Evolutionary conservation across 345 rosid genomes (phyloP).

Genomic region (Murraya koenigii): DNA sequence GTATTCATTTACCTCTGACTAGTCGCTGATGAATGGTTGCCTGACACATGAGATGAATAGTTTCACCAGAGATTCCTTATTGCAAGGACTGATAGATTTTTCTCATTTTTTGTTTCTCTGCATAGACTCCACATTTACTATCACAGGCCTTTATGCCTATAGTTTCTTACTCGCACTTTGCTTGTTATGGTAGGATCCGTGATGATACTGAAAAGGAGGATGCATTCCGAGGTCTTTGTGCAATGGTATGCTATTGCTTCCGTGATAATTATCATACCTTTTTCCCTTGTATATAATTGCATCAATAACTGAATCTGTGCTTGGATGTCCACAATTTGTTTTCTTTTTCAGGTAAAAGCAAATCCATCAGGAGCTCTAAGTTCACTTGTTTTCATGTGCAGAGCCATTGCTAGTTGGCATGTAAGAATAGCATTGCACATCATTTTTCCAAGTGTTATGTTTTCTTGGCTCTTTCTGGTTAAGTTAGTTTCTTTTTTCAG

Average conservation of each 20-base stretch:
- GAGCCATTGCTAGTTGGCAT: slow-evolving; percentile 97
- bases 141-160: background rate
- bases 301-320: background rate
- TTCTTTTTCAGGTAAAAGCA: slow-evolving; percentile 60
- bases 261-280: background rate
- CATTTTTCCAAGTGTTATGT: background rate
- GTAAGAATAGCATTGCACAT: slow-evolving; percentile 44
- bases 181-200: slow-evolving; percentile 62
- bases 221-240: slow-evolving; percentile 96
- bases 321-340: slow-evolving; percentile 9
- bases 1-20: slow-evolving; percentile 22
- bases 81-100: background rate
- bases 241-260: slow-evolving; percentile 56
- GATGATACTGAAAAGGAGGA: slow-evolving; percentile 99
- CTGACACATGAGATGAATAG: background rate
- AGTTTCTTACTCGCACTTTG: slow-evolving; percentile 7
- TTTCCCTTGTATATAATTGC: background rate
- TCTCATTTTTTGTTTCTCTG: background rate
- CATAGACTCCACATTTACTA: background rate
- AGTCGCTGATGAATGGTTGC: background rate
- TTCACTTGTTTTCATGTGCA: slow-evolving; percentile 82
- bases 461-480: background rate
- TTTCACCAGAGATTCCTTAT: background rate
- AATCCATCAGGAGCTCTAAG: slow-evolving; percentile 92
- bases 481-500: slow-evolving; percentile 27